phyloP scores from a whole-genome alignment of 352 stramenopile genomes.

The Phytophthora cryptogea region DNA sequence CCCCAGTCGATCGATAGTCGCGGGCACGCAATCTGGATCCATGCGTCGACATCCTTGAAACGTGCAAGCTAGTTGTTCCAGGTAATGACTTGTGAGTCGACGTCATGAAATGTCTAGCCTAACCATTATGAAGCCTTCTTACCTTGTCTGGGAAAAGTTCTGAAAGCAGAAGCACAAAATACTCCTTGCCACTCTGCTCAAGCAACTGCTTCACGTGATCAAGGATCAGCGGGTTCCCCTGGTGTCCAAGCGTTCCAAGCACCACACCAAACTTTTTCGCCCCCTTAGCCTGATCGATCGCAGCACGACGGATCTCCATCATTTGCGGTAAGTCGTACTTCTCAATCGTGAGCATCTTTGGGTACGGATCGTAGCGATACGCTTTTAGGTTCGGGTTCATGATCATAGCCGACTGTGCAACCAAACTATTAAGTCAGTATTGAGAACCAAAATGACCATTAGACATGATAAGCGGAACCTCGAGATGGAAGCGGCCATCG shows the following conservation, averaged over 20 bases:
- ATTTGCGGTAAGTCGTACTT: constrained; percentile 97
- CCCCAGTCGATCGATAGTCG: constrained; percentile 99
- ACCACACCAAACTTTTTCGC: constrained; percentile 96
- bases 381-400: constrained; percentile 95
- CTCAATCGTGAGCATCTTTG: constrained; percentile 96
- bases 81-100: constrained; percentile 4
- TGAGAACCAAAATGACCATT: not conserved
- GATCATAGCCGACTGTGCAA: constrained; percentile 95
- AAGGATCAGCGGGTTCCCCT: constrained; percentile 98
- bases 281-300: constrained; percentile 71
- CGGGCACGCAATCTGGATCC: constrained; percentile 99
- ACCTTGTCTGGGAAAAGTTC: constrained; percentile 97
- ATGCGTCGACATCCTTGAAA: constrained; percentile 93
- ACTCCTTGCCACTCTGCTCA: constrained; percentile 83
- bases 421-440: constrained; percentile 1
- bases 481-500: constrained; percentile 99
- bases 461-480: constrained; percentile 59
- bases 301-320: constrained; percentile 89
- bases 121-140: not conserved
- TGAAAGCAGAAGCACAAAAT: constrained; percentile 96
- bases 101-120: not conserved
- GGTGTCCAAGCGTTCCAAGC: constrained; percentile 97
- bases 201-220: constrained; percentile 92
- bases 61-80: constrained; percentile 68
- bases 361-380: constrained; percentile 99